Evolutionary conservation across 2,329 filamentous ascomycete species (phyloP).

Genomic region (Diplodia mutila): DNA sequence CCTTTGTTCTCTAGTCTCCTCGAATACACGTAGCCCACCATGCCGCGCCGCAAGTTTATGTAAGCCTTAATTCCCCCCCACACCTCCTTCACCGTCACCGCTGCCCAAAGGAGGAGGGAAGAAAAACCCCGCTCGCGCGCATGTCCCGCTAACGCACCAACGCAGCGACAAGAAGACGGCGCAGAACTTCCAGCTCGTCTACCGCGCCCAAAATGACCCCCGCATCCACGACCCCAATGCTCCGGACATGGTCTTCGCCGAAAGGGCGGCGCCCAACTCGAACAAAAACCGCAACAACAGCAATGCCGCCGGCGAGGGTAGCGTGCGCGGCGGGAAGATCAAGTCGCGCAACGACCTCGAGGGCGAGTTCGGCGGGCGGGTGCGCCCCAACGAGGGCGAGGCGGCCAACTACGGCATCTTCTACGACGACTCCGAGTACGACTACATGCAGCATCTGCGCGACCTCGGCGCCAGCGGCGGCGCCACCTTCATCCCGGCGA

Average conservation of each 20-base stretch:
- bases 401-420: constrained; percentile 92
- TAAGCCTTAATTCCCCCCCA: constrained; percentile 46
- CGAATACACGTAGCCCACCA: constrained; percentile 4
- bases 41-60: constrained; percentile 72
- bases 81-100: not conserved
- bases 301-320: constrained; percentile 30
- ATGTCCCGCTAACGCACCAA: constrained; percentile 36
- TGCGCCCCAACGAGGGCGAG: constrained; percentile 92
- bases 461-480: constrained; percentile 71
- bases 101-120: not conserved
- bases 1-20: not conserved
- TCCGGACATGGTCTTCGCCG: constrained; percentile 88
- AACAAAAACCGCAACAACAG: constrained; percentile 27
- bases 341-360: constrained; percentile 80
- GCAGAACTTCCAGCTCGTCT: constrained; percentile 90
- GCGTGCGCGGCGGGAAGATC: constrained; percentile 48
- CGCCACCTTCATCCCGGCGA: constrained; percentile 78
- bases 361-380: constrained; percentile 65
- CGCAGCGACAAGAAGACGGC: constrained; percentile 86
- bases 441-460: constrained; percentile 99
- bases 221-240: constrained; percentile 90
- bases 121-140: not conserved
- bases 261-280: constrained; percentile 50
- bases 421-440: constrained; percentile 93
- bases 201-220: constrained; percentile 96